Conservation (phyloP, 2,329 filamentous ascomycete genomes). For the Tolypocladium amazonense region DNA sequence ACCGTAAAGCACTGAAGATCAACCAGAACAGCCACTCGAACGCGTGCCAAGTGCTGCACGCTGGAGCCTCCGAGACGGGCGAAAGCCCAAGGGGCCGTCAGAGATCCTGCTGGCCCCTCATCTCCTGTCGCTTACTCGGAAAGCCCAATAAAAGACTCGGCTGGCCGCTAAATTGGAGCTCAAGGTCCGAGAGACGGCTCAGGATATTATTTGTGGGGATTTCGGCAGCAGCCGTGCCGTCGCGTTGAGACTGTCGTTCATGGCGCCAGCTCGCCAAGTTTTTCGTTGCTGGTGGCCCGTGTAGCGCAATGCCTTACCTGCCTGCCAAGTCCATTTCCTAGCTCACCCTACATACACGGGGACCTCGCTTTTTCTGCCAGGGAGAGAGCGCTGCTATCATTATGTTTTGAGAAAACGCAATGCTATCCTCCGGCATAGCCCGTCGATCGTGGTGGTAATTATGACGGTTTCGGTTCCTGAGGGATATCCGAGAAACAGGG, state of each 20-base stretch:
- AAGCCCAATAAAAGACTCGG: background rate
- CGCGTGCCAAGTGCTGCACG: background rate
- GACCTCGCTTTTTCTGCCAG: no score
- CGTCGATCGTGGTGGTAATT: no score
- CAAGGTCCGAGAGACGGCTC: background rate
- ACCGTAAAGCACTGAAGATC: background rate
- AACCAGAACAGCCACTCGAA: background rate
- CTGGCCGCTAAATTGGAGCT: background rate
- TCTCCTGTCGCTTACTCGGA: background rate
- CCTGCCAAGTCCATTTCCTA: no score
- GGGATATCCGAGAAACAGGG: no score
- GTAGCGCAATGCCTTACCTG: no score
- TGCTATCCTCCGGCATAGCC: no score
- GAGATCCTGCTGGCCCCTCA: background rate
- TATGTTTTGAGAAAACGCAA: no score
- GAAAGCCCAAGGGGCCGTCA: background rate
- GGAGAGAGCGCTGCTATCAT: no score
- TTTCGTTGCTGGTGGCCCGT: background rate
- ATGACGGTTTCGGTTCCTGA: no score
- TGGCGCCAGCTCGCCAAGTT: background rate
- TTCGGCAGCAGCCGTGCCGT: background rate
- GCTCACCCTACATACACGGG: no score
- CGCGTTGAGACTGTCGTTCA: background rate
- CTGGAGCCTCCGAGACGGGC: background rate
- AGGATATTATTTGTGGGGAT: background rate